These are phyloP conservation scores for Trametes punicea DNA, from an alignment of 768 basidiomycete genomes.

Conservation along the genomic window DNA sequence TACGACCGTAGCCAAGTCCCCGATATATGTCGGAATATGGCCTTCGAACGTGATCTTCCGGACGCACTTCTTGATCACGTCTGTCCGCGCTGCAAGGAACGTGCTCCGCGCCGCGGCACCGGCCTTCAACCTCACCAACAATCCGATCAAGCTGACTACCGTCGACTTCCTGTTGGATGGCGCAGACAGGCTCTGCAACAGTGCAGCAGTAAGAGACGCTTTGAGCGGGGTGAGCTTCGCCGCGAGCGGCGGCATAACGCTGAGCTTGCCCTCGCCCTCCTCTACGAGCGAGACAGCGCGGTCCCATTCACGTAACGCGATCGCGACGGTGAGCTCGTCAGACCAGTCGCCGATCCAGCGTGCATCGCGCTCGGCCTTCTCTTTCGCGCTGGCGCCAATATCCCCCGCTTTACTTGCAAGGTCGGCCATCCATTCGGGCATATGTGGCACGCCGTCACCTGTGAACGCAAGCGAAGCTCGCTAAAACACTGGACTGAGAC, in stretches of 20 bases:
- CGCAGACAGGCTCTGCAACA: conserved; percentile 71
- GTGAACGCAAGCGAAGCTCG: conserved; percentile 33
- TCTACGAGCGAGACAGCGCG: conserved; percentile 83
- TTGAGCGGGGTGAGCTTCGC: conserved; percentile 64
- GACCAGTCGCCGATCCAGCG: conserved; percentile 90
- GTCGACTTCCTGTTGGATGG: conserved; percentile 74
- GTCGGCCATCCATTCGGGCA: conserved; percentile 78
- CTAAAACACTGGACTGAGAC: conserved; percentile 21
- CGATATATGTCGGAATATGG: conserved; percentile 79
- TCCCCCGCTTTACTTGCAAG: conserved; percentile 56
- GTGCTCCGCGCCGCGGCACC: conserved; percentile 76
- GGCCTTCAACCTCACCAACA: conserved; percentile 72
- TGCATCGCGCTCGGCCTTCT: conserved; percentile 75
- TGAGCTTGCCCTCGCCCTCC: conserved; percentile 66
- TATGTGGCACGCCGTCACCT: conserved; percentile 44
- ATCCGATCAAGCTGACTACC: conserved; percentile 66
- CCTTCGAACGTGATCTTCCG: conserved; percentile 90
- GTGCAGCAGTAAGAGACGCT: conserved; percentile 62
- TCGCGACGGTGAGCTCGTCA: conserved; percentile 88
- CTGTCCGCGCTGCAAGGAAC: conserved; percentile 75
- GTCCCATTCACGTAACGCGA: conserved; percentile 86
- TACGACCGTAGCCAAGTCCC: conserved; percentile 81
- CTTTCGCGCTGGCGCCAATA: conserved; percentile 54
- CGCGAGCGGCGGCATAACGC: conserved; percentile 48
- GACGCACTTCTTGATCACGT: conserved; percentile 72